Conservation (phyloP, 2,329 filamentous ascomycete species). For the Monosporascus sp. region DNA sequence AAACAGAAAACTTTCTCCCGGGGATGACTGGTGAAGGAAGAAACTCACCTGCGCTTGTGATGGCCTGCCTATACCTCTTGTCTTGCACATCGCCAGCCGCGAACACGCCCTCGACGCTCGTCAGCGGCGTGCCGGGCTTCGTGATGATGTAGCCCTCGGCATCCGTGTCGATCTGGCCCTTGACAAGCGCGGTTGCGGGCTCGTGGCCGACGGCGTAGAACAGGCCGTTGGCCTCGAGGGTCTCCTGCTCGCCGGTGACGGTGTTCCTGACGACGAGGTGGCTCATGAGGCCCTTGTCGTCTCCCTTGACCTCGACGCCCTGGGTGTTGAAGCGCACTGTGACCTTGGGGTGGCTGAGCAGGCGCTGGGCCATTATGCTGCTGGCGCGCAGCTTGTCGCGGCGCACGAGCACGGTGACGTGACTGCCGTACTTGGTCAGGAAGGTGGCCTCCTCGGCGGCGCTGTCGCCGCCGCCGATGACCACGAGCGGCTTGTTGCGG, state of each 20-base stretch:
- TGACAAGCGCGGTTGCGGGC: slow-evolving; percentile 84
- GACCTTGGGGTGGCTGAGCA: slow-evolving; percentile 81
- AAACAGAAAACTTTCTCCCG: too few species aligned
- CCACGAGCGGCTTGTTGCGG: slow-evolving; percentile 89
- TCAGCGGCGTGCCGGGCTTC: slow-evolving; percentile 80
- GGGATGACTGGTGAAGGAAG: too few species aligned
- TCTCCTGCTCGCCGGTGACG: slow-evolving; percentile 68
- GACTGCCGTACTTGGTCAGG: slow-evolving; percentile 93
- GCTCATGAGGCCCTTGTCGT: slow-evolving; percentile 81
- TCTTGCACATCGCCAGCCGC: slow-evolving; percentile 98
- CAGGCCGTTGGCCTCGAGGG: slow-evolving; percentile 82
- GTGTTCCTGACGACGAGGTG: slow-evolving; percentile 79
- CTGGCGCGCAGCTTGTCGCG: slow-evolving; percentile 80
- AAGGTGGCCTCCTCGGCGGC: slow-evolving; percentile 97
- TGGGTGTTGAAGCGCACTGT: slow-evolving; percentile 82
- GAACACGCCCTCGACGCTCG: slow-evolving; percentile 86
- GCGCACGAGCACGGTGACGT: slow-evolving; percentile 90
- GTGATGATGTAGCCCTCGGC: slow-evolving; percentile 88
- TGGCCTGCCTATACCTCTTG: slow-evolving; percentile 95
- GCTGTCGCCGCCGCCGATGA: slow-evolving; percentile 94
- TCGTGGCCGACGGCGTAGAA: slow-evolving; percentile 98
- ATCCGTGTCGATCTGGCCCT: slow-evolving; percentile 84
- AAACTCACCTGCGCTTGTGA: slow-evolving; percentile 85
- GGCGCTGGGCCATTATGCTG: slow-evolving; percentile 84
- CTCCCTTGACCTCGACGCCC: slow-evolving; percentile 78